Evolutionary conservation across 768 basidiomycete species (phyloP), one percentile per base, ranked within the genome.

Genomic region (Agaricus subrufescens): DNA sequence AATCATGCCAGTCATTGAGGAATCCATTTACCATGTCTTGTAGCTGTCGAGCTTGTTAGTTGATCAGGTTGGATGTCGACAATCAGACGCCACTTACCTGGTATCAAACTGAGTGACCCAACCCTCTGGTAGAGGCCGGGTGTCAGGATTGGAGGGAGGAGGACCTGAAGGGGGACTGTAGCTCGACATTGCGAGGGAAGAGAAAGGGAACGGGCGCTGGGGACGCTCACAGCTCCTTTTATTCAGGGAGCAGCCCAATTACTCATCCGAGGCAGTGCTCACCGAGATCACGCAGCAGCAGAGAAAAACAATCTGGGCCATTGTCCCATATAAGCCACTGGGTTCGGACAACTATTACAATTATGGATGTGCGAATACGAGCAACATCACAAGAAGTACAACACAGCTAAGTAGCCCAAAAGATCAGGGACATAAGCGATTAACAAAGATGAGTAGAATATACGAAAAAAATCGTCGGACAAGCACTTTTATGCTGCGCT

Each of bases 101-200:
- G 65, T 46, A 61, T 91, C 87, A 62, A 75, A 91, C 58, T 88
- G 85, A 15, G 78, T 69, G 15, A 81, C 72, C 87, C 87, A 91
- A 39, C 89, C 89, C 1, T 70, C 71, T 9, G 88, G 88, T 1
- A 90, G 75, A 3, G 74, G 71, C 52, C 88, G 79, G 11, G 69
- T 66, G 65, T 90, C 88, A n/a, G 79, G 79, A 67, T 82, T 82
- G 9, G 58, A 45, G 57, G 61, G 71, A 68, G 44, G 81, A 74
- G 55, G 79, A 76, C 19, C 19, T 57, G 61, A 34, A 34, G 34
- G 34, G 11, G 55, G 74, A 69, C 52, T 75, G 66, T 67, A 82
- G 79, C 69, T 71, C 71, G 57, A 44, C 46, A 53, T 54, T 59
- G 50, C 47, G 40, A 43, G 54, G 51, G 55, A 31, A 37, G 25